Conservation (phyloP, 2,329 filamentous ascomycete species). For the Ilyonectria sp. region DNA sequence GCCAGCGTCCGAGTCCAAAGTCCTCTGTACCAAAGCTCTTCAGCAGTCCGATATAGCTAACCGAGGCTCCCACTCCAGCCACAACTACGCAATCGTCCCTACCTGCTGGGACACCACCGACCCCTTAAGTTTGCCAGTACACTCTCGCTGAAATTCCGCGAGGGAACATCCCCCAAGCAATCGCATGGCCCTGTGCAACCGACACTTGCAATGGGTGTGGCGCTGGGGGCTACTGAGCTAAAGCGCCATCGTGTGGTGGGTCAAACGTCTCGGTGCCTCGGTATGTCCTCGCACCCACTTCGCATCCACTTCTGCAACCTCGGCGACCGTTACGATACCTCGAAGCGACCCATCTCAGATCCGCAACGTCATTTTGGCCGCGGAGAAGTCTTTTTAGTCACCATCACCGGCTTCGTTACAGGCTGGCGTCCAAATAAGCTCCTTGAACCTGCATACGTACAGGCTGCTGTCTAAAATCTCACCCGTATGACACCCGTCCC, state of each 20-base stretch:
- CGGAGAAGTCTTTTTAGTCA: neutral
- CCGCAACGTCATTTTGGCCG: neutral
- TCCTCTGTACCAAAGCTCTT: neutral
- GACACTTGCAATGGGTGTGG: neutral
- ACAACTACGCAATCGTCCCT: neutral
- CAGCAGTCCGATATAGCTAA: neutral
- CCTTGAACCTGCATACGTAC: neutral
- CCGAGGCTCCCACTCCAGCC: neutral
- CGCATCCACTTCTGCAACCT: neutral
- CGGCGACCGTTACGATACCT: neutral
- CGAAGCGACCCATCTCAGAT: neutral
- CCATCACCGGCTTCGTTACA: neutral
- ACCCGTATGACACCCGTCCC: neutral
- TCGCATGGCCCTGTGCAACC: neutral
- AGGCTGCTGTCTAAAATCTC: conserved; percentile 2
- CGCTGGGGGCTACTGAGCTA: neutral
- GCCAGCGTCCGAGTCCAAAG: neutral
- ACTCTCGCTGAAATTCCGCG: neutral
- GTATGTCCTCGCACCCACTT: neutral
- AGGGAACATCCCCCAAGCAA: neutral
- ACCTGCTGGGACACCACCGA: too few relatives aligned
- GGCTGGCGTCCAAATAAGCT: conserved; percentile 9
- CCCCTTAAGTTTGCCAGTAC: neutral
- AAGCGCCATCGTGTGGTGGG: neutral
- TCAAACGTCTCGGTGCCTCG: neutral